Base-by-base conservation (phyloP, 495 filamentous ascomycete species). In the Zalerion maritima region DNA sequence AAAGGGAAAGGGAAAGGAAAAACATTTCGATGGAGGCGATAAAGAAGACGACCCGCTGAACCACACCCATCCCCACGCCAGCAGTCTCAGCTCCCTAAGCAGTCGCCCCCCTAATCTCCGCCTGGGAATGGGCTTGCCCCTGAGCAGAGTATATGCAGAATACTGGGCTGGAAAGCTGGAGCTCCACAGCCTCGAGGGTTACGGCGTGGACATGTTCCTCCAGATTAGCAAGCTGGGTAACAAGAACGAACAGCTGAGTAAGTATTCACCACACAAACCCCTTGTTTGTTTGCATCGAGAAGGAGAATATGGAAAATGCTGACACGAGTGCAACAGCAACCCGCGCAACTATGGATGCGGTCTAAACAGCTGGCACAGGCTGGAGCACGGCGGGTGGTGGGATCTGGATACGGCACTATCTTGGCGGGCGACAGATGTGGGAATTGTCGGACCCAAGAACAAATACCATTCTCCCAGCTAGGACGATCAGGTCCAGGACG, bases 141-240 rank as follows among this genome's bases (percentile, higher is more conserved):
- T 96, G 62, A 91, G 82, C 37, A 70, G 84, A 36, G 81, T 96
- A 9, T 99, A 96, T 49, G 87, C 91, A 10, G 87, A 99, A 53
- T 97, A 96, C 54, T 99, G 89, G 89, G 89, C 91, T 5, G 89
- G 89, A 1, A 87, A 70, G 47, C 53, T 99, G 14, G 83, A 94
- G 47, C 45, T 96, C 36, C 89, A 96, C 50, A 93, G 77, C 49
- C 55, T 99, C 20, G 89, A 96, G 42, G 89, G 89, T 0, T 99
- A 94, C 42, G 89, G 89, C 2, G 84, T 91, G n/a, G 89, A 99
- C 57, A 87, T 81, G 1, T 99, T 96, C 48, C 52, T 99, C 36
- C 87, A 96, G 53, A 93, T 99, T 21, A 87, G 82, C 4, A 94
- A 94, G 54, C 64, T 99, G 31, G 89, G 89, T 13, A 99, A 99